Conservation (phyloP, 495 filamentous ascomycete genomes). For the Neurospora terricola region DNA sequence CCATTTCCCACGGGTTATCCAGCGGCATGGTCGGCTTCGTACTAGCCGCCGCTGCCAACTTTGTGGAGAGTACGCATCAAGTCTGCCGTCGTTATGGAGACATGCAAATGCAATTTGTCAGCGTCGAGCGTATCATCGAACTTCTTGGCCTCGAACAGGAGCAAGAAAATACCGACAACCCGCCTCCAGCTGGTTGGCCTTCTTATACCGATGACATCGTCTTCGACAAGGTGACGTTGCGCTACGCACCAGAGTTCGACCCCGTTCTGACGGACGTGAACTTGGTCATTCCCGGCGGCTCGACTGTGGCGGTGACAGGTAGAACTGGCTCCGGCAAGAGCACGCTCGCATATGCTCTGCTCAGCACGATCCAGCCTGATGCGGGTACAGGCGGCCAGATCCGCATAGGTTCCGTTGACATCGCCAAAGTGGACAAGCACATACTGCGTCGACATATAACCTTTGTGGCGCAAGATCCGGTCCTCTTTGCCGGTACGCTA, state of each 20-base stretch:
- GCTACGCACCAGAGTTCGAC: conserved; percentile 66
- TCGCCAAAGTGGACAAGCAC: conserved; percentile 41
- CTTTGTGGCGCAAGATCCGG: conserved; percentile 53
- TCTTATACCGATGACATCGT: conserved; percentile 54
- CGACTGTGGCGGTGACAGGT: conserved; percentile 57
- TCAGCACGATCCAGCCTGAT: conserved; percentile 40
- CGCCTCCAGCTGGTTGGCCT: conserved; percentile 65
- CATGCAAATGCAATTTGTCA: conserved; percentile 84
- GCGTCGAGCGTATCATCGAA: conserved; percentile 74
- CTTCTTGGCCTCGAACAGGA: conserved; percentile 67
- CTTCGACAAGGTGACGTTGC: conserved; percentile 66
- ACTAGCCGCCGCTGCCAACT: conserved; percentile 48
- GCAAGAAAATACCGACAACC: conserved; percentile 49
- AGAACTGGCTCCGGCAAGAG: conserved; percentile 56
- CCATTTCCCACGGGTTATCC: conserved; percentile 57
- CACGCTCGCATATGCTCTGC: conserved; percentile 46
- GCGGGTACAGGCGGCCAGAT: conserved; percentile 41
- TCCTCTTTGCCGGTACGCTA: conserved; percentile 46
- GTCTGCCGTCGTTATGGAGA: conserved; percentile 69
- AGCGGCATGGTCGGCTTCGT: conserved; percentile 72
- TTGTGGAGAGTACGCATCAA: conserved; percentile 59
- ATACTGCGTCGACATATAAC: conserved; percentile 46
- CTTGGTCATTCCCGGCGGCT: conserved; percentile 61
- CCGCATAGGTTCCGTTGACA: conserved; percentile 43
- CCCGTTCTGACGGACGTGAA: conserved; percentile 54